phyloP scores from a whole-genome alignment of 2,329 filamentous ascomycete species.

The Apiospora sp. region DNA sequence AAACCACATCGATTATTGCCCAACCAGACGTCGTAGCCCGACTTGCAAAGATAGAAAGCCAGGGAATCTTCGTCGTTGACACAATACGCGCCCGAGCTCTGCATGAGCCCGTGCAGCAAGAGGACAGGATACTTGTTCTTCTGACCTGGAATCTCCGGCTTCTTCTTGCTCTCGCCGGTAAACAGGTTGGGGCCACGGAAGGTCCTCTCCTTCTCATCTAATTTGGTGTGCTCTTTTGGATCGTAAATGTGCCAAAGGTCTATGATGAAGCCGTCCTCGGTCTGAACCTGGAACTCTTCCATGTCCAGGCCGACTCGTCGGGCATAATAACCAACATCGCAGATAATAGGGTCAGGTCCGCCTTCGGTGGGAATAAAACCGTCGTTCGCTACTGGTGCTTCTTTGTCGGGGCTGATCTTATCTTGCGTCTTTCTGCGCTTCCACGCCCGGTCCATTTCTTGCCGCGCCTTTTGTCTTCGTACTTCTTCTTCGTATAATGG shows the following conservation, averaged over 20 bases:
- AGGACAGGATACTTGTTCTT: slow-evolving; percentile 81
- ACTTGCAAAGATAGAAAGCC: slow-evolving; percentile 91
- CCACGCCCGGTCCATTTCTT: slow-evolving; percentile 71
- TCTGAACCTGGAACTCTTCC: slow-evolving; percentile 84
- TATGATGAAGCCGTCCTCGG: slow-evolving; percentile 92
- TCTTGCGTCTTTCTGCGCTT: slow-evolving; percentile 48
- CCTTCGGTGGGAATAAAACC: slow-evolving; percentile 81
- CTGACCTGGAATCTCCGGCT: slow-evolving; percentile 45
- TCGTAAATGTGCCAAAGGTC: slow-evolving; percentile 90
- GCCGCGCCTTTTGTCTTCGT: slow-evolving; percentile 62
- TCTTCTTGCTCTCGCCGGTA: slow-evolving; percentile 48
- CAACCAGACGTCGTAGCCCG: slow-evolving; percentile 93
- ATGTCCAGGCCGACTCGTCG: slow-evolving; percentile 86
- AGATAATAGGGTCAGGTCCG: slow-evolving; percentile 78
- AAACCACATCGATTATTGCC: slow-evolving; percentile 94
- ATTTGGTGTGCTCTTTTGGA: slow-evolving; percentile 72
- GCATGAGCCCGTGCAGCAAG: slow-evolving; percentile 86
- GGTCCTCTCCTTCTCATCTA: slow-evolving; percentile 56
- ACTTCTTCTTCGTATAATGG: slow-evolving; percentile 79
- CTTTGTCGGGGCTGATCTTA: slow-evolving; percentile 50
- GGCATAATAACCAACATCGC: slow-evolving; percentile 87
- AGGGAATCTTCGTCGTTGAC: slow-evolving; percentile 89
- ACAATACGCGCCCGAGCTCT: slow-evolving; percentile 88
- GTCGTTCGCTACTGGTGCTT: slow-evolving; percentile 50
- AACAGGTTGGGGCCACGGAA: slow-evolving; percentile 71